phyloP scores from a whole-genome alignment of 805 yeast species.

The Saccharomyces mikatae region DNA sequence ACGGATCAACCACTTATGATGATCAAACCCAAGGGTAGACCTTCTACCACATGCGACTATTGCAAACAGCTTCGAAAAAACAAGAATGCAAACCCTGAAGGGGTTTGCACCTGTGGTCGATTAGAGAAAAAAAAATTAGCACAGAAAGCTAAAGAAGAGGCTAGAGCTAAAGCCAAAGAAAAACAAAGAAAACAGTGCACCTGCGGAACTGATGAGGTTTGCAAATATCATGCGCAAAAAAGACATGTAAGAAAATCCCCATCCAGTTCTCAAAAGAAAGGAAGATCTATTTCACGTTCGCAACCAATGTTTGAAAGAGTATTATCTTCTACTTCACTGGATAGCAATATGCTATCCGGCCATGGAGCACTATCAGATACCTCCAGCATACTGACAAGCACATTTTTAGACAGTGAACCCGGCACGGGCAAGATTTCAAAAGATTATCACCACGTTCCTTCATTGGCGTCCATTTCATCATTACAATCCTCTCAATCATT shows the following conservation, averaged over 20 bases:
- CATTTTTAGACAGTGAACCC: constrained; percentile 18
- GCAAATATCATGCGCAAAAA: constrained; percentile 18
- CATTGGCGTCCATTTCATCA: constrained; percentile 27
- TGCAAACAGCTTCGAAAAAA: constrained; percentile 68
- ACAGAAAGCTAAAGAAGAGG: constrained; percentile 28
- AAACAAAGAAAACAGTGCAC: constrained; percentile 28
- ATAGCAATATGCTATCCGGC: constrained; percentile 8
- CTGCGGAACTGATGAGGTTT: constrained; percentile 23
- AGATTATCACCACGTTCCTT: constrained; percentile 24
- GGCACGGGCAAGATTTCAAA: constrained; percentile 23
- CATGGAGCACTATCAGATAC: constrained; percentile 8
- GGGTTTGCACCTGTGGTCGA: constrained; percentile 62
- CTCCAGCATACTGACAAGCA: constrained; percentile 7
- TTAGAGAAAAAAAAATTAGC: constrained; percentile 36
- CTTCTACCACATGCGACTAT: constrained; percentile 83
- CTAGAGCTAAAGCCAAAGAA: constrained; percentile 23
- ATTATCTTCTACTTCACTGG: constrained; percentile 11
- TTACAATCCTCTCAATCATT: constrained; percentile 28
- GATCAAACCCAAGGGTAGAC: constrained; percentile 96
- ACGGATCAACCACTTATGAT: constrained; percentile 82
- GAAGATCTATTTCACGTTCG: neutral
- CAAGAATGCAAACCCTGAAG: constrained; percentile 52
- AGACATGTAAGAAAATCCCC: constrained; percentile 9
- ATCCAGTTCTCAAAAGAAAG: neutral
- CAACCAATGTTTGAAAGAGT: constrained; percentile 7